A percentile compares a stretch with the other conserved stretches of the same genome.
phyloP scores from a whole-genome alignment of 2,329 filamentous ascomycete genomes.

The Fusarium dimerum region DNA sequence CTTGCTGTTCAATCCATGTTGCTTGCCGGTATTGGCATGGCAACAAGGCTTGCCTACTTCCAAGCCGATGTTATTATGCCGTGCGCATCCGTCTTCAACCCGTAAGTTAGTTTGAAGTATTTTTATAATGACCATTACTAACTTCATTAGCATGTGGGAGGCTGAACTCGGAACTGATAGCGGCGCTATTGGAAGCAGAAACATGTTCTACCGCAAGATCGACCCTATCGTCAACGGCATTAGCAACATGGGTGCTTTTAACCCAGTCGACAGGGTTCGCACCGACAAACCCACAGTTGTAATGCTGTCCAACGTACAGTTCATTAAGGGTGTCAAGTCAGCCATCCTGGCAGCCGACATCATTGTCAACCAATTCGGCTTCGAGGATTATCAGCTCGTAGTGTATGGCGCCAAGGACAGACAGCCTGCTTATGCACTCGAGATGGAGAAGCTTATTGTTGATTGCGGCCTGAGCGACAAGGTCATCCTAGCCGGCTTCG shows the following conservation, averaged over 20 bases:
- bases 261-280: constrained; percentile 18
- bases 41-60: constrained; percentile 21
- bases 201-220: constrained; percentile 19
- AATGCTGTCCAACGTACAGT: constrained; percentile 22
- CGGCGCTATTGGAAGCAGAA: constrained; percentile 11
- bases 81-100: constrained; percentile 22
- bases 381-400: constrained; percentile 18
- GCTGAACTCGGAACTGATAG: constrained; percentile 20
- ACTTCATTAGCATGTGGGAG: constrained; percentile 17
- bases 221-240: constrained; percentile 24
- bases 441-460: constrained; percentile 22
- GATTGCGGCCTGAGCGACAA: constrained; percentile 12
- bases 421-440: constrained; percentile 17
- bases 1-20: constrained; percentile 20
- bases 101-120: constrained; percentile 7
- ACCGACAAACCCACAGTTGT: constrained; percentile 19
- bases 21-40: constrained; percentile 18
- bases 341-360: constrained; percentile 20
- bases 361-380: constrained; percentile 19
- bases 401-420: constrained; percentile 22
- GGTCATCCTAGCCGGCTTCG: constrained; percentile 19
- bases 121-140: neutral
- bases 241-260: constrained; percentile 21
- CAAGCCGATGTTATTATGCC: constrained; percentile 24
- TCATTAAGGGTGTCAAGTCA: constrained; percentile 21